Base-by-base conservation (phyloP, 805 yeast genomes). In the Cyberlindnera japonica region DNA sequence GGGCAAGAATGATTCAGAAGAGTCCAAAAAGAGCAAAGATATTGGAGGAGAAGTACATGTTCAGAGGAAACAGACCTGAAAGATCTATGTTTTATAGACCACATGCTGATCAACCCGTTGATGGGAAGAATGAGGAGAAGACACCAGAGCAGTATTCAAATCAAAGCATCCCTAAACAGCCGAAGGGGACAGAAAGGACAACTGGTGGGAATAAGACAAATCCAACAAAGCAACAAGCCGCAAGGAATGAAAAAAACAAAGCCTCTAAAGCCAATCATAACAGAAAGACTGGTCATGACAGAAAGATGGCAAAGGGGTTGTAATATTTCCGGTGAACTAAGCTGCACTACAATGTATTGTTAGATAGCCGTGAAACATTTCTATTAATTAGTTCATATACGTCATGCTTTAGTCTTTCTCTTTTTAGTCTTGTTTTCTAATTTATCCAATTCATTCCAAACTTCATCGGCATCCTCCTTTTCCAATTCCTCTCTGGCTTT, bases 1-100 rank as follows among this genome's bases (percentile, higher is more conserved):
- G 97, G 97, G 82, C 83, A 1, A 65, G 83, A 41, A 83, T 84
- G 83, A 57, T 89, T 15, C 71, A 76, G 37, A 75, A 75, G 51
- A 75, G 79, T 31, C 88, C 93, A 1, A 68, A 69, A 32, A 68
- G 84, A 41, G 81, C 75, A 48, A 73, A 74, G 50, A 43, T 77
- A 3, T 57, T 85, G 41, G 95, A 85, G 52, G 82, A 80, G 38
- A 73, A 73, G 47, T 79, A 67, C 50, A 65, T 77, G 67, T 71
- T 72, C 43, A 64, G 58, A 46, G 78, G 77, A 50, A 27, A 65
- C 57, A 47, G 57, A 52, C 39, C 58, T 55, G 26, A 62, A 54
- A 49, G 58, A 51, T 22, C 58, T 4, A 27, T 47, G 12, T 44
- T 43, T 18, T 27, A 44, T 34, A 25, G 35, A 15, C 30, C 30